A percentile compares a stretch with the other conserved stretches of the same genome.
These are phyloP conservation scores for Teratosphaeria viscida DNA, from an alignment of 2,329 filamentous ascomycete species.

Conservation along the genomic window DNA sequence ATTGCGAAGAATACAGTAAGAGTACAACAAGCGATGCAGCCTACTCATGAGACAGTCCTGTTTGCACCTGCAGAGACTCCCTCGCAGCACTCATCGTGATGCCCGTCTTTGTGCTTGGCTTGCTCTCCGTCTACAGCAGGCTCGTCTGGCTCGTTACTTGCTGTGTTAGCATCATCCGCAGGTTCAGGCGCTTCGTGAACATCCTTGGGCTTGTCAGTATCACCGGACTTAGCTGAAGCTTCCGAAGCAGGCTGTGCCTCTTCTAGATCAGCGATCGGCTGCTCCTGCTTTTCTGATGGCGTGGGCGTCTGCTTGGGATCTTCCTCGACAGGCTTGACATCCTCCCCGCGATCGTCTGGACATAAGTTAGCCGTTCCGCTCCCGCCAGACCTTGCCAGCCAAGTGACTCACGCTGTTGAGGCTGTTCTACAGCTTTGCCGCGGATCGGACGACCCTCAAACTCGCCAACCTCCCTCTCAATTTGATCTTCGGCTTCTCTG, in stretches of 20 bases:
- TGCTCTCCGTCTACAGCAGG: slow-evolving; percentile 10
- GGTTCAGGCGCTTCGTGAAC: background rate
- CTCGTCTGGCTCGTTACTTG: slow-evolving; percentile 3
- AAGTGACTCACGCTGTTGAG: background rate
- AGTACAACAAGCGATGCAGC: slow-evolving; percentile 52
- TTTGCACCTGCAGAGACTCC: slow-evolving; percentile 72
- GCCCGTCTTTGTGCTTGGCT: slow-evolving; percentile 54
- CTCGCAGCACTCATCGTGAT: slow-evolving; percentile 37
- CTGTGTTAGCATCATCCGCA: slow-evolving; percentile 12
- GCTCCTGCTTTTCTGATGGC: background rate
- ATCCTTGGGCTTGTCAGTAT: background rate
- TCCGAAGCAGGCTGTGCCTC: background rate
- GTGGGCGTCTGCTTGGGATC: background rate
- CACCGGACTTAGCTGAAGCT: background rate
- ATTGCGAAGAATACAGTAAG: slow-evolving; percentile 18
- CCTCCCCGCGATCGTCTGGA: background rate
- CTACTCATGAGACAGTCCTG: slow-evolving; percentile 57
- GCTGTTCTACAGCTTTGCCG: background rate
- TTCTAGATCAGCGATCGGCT: background rate
- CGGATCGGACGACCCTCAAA: slow-evolving; percentile 37
- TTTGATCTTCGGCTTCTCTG: slow-evolving; percentile 49
- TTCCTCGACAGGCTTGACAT: background rate
- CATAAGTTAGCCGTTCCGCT: background rate
- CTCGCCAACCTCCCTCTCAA: slow-evolving; percentile 55
- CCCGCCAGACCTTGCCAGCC: background rate